Conservation (phyloP, 495 filamentous ascomycete species). For the Hypomontagnella monticulosa region DNA sequence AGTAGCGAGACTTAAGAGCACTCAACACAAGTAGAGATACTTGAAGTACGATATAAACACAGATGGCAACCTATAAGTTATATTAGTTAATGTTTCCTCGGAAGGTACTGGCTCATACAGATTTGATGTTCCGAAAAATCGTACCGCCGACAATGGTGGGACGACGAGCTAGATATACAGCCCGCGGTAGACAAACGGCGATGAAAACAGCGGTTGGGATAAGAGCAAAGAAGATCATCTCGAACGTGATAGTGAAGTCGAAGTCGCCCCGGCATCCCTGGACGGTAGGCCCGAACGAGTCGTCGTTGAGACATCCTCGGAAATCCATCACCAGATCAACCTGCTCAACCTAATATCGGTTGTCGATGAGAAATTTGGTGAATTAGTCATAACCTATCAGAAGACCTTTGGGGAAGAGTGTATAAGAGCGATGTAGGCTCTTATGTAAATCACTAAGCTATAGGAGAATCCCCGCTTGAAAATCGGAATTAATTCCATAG, state of each 20-base stretch:
- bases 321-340: conserved; percentile 14
- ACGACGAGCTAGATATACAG: conserved; percentile 56
- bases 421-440: not conserved
- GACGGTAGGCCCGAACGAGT: conserved; percentile 21
- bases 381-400: not conserved
- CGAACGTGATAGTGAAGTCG: conserved; percentile 70
- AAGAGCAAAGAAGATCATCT: conserved; percentile 64
- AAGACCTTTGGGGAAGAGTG: no score
- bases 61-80: conserved; percentile 51
- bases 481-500: no score
- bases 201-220: conserved; percentile 61
- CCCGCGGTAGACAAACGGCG: conserved; percentile 56
- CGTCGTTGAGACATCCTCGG: conserved; percentile 17
- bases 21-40: conserved; percentile 58
- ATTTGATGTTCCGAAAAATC: conserved; percentile 52
- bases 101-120: conserved; percentile 49
- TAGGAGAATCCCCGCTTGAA: no score
- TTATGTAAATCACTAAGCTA: no score
- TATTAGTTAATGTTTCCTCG: conserved; percentile 10
- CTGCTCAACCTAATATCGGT: no score
- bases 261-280: conserved; percentile 46
- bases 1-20: conserved; percentile 50
- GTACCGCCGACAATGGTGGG: conserved; percentile 58
- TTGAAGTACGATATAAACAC: conserved; percentile 54
- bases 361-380: not conserved